Evolutionary conservation across 495 filamentous ascomycete species (phyloP).

Genomic region (Trichoderma asperelloides): DNA sequence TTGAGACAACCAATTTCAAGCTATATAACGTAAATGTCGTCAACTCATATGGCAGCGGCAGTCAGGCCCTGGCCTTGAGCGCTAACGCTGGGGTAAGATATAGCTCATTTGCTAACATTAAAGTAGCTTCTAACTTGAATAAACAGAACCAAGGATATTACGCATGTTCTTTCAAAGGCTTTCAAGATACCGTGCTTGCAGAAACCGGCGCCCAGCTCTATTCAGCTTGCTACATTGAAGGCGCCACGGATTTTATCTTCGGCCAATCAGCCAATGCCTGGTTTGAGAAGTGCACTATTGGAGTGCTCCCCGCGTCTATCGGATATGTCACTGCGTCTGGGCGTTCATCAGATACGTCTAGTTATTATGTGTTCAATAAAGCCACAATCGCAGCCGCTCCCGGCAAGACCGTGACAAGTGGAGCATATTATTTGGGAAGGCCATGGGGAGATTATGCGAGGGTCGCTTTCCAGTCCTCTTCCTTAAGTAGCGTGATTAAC

Average conservation of each 20-base stretch:
- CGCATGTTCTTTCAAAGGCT: conserved; percentile 46
- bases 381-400: conserved; percentile 36
- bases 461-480: conserved; percentile 53
- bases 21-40: conserved; percentile 56
- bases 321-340: conserved; percentile 48
- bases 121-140: too few species aligned
- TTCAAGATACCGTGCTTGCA: conserved; percentile 54
- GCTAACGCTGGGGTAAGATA: conserved; percentile 27
- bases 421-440: conserved; percentile 54
- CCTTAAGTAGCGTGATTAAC: conserved; percentile 49
- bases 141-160: conserved; percentile 46
- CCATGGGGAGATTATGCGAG: conserved; percentile 55
- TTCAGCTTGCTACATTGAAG: conserved; percentile 44
- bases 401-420: conserved; percentile 37
- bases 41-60: conserved; percentile 46
- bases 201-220: conserved; percentile 52
- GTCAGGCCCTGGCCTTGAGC: conserved; percentile 51
- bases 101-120: too few species aligned
- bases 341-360: conserved; percentile 28
- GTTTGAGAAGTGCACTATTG: conserved; percentile 52
- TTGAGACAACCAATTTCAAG: conserved; percentile 39
- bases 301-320: conserved; percentile 35
- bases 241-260: conserved; percentile 60
- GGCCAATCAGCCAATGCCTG: conserved; percentile 51
- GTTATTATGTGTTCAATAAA: conserved; percentile 51